Evolutionary conservation across 2,329 filamentous ascomycete species (phyloP).

Genomic region (Cladophialophora exuberans): DNA sequence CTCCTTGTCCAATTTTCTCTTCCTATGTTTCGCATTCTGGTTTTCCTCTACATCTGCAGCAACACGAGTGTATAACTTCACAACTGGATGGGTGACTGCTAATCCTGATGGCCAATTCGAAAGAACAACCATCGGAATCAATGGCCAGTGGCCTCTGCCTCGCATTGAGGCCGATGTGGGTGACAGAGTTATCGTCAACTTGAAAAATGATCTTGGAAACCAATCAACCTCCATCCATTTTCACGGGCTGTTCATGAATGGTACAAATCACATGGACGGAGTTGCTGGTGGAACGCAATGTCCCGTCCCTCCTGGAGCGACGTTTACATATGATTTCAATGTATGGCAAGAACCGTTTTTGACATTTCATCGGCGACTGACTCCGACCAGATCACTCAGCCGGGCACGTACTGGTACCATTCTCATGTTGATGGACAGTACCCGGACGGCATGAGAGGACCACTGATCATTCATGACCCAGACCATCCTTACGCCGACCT

Average conservation of each 20-base stretch:
- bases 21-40: constrained; percentile 36
- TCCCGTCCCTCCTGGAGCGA: constrained; percentile 64
- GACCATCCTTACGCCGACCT: constrained; percentile 59
- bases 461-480: constrained; percentile 67
- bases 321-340: constrained; percentile 71
- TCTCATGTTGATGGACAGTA: constrained; percentile 70
- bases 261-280: constrained; percentile 72
- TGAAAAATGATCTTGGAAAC: constrained; percentile 45
- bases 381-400: constrained; percentile 56
- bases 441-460: constrained; percentile 68
- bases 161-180: constrained; percentile 43
- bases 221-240: constrained; percentile 55
- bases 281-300: constrained; percentile 69
- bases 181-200: constrained; percentile 43
- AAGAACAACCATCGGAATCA: constrained; percentile 75
- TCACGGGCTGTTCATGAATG: constrained; percentile 72
- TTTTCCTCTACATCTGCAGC: constrained; percentile 33
- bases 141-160: constrained; percentile 76
- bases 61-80: constrained; percentile 62
- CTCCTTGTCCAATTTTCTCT: constrained; percentile 48
- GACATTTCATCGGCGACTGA: constrained; percentile 17
- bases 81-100: constrained; percentile 70
- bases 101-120: constrained; percentile 70
- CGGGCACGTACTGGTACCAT: constrained; percentile 81
- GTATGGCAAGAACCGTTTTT: constrained; percentile 41